Base-by-base conservation (phyloP, 345 rosid species). In the Populus nigra region DNA sequence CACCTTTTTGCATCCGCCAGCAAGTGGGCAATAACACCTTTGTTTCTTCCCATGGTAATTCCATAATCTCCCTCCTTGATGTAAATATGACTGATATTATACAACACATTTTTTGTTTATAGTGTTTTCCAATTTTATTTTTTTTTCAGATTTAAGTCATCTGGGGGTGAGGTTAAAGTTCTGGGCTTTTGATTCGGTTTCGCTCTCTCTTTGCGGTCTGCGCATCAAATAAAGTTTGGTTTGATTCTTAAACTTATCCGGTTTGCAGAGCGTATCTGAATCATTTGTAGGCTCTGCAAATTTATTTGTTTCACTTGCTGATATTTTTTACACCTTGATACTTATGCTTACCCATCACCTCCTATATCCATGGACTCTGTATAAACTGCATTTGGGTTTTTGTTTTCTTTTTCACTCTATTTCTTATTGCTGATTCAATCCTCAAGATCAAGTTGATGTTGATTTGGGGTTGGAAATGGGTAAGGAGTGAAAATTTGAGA, bases 141-240 rank as follows among this genome's bases (percentile, higher is more conserved):
- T 10, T 45, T 38, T 45, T 35, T 25, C 80, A 78, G 80, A 78
- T 72, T 72, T 41, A 41, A 41, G 4, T 71, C 41, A 71, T 78
- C 65, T 63, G 80, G 71, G 71, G 75, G 29, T n/a, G 55, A 16
- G 68, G 70, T 62, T 71, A 4, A 69, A 69, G 31, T 38, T 65
- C 29, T 23, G n/a, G 36, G 22, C 63, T 59, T 43, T 71, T 8
- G 45, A 35, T 45, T 62, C 59, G 17, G 23, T 63, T 41, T 23
- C 13, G 38, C 68, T 18, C 47, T 18, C 47, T 38, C 36, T 53
- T 38, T 10, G 33, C 13, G 5, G 53, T 38, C 65, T 23, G 65
- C 16, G 63, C 78, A 12, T 57, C 5, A 7, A 49, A 43, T 29
- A 27, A 43, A 55, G 55, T 38, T 41, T 29, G 47, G 79, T 76